Percentiles rank a stretch among this genome's conserved stretches.
phyloP scores from a whole-genome alignment of 1,139 yeast genomes.

The Geotrichum carabidarum region DNA sequence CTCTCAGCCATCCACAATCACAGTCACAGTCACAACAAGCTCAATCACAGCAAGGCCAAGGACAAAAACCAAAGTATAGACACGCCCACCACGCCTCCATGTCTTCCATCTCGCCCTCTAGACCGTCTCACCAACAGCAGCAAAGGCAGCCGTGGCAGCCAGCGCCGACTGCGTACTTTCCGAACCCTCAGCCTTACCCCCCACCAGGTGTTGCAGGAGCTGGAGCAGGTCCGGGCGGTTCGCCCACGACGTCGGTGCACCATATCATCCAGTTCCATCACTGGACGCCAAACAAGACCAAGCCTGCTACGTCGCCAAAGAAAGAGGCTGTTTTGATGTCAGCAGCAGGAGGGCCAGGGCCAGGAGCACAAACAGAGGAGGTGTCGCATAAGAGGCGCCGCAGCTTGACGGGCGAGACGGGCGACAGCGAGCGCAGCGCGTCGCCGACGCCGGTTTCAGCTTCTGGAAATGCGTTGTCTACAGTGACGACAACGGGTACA shows the following conservation, averaged over 20 bases:
- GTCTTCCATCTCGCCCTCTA: conserved; percentile 10
- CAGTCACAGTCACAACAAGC: conserved; percentile 20
- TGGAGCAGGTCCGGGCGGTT: conserved; percentile 12
- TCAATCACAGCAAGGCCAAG: conserved; percentile 18
- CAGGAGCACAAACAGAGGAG: too few species aligned
- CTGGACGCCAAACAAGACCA: conserved; percentile 21
- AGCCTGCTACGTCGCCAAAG: conserved; percentile 14
- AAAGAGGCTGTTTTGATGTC: conserved; percentile 7
- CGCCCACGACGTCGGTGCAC: conserved; percentile 21
- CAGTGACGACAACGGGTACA: neutral
- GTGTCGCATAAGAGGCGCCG: conserved; percentile 7
- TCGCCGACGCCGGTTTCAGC: neutral
- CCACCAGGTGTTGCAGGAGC: too few species aligned
- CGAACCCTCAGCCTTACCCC: conserved; percentile 12
- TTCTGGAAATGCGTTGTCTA: too few species aligned
- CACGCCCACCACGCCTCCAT: conserved; percentile 19
- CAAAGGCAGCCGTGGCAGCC: conserved; percentile 4
- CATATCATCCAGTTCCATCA: conserved; percentile 24
- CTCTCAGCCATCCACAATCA: conserved; percentile 17
- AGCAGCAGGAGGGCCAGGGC: neutral
- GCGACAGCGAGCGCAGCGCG: neutral
- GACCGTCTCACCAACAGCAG: neutral
- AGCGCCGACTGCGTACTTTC: conserved; percentile 2
- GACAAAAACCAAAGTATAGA: conserved; percentile 17
- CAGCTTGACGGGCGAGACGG: conserved; percentile 2